These are phyloP conservation scores for Botryobasidium botryosum DNA, from an alignment of 768 basidiomycete species.

Conservation along the genomic window DNA sequence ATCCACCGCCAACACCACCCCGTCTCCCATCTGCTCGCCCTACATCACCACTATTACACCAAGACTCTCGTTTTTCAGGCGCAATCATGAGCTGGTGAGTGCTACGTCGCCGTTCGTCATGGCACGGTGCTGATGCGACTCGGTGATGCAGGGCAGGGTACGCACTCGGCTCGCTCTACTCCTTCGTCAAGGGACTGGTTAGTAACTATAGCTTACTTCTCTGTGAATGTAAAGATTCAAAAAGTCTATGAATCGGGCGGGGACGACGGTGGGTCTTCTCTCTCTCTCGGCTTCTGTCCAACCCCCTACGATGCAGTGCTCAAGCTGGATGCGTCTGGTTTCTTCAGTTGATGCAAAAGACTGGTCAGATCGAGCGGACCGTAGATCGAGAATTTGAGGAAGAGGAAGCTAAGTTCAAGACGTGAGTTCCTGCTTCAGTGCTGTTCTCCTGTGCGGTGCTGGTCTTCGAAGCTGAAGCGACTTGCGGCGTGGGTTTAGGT, in stretches of 20 bases:
- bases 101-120: no score
- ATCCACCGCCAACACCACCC: no score
- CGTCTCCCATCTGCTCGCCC: no score
- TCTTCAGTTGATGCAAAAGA: constrained; percentile 81
- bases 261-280: constrained; percentile 53
- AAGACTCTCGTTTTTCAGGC: no score
- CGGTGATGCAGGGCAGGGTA: no score
- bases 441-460: neutral
- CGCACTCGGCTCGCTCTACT: no score
- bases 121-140: no score
- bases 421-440: constrained; percentile 33
- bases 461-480: neutral
- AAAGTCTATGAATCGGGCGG: constrained; percentile 81
- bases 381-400: constrained; percentile 86
- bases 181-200: no score
- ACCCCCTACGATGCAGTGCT: neutral
- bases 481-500: constrained; percentile 29
- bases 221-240: constrained; percentile 45
- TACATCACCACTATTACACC: no score
- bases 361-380: constrained; percentile 92
- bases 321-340: neutral
- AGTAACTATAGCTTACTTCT: no score
- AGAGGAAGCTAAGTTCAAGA: constrained; percentile 79
- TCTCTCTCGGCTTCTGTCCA: neutral
- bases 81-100: no score